These are phyloP conservation scores for Heracleum sosnowskyi DNA, from an alignment of 129 eudicot genomes.

Conservation along the genomic window DNA sequence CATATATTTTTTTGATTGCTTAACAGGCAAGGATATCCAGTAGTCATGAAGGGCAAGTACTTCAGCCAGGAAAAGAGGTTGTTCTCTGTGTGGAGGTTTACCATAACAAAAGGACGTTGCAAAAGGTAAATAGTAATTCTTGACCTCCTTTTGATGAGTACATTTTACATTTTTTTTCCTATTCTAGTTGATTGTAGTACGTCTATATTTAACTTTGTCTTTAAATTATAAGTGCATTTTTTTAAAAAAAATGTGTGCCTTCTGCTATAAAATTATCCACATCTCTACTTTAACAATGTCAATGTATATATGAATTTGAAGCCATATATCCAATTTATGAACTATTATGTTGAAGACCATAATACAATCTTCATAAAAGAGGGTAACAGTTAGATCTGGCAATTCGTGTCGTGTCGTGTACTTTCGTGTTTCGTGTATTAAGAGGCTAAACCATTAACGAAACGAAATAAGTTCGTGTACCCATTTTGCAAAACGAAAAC, in stretches of 20 bases:
- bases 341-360: background rate
- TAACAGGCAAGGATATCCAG: constrained; percentile 42
- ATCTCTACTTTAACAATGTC: background rate
- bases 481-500: no score
- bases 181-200: background rate
- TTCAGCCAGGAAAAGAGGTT: constrained; percentile 53
- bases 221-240: background rate
- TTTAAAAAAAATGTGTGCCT: background rate
- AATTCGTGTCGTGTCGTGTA: no score
- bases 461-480: no score
- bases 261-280: background rate
- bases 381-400: no score
- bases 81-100: constrained; percentile 72
- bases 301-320: background rate
- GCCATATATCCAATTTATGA: background rate
- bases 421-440: no score
- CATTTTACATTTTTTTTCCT: background rate
- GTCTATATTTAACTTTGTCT: background rate
- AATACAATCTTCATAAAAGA: background rate
- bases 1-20: constrained; percentile 13
- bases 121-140: constrained; percentile 34
- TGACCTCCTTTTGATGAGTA: background rate
- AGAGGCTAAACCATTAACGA: no score
- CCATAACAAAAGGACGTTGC: constrained; percentile 31
- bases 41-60: constrained; percentile 40